Evolutionary conservation across 2,329 filamentous ascomycete genomes (phyloP), one percentile per base, ranked within the genome.

Genomic region (Mycosphaerella sp.): DNA sequence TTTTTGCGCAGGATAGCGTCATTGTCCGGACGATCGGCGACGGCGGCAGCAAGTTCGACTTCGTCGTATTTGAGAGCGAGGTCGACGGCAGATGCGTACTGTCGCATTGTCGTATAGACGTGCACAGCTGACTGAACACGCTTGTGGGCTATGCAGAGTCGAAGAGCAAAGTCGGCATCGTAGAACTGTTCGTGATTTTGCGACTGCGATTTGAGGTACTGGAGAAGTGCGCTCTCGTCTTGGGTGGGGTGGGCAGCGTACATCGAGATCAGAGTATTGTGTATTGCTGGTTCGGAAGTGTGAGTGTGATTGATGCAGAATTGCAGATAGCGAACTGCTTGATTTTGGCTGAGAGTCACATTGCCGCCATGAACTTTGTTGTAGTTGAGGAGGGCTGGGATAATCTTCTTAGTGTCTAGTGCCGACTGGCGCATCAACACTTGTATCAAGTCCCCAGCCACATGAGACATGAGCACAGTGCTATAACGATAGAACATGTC

Each of bases 401-500:
- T 96, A 43, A 98, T 80, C 60, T 86, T 89, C 51, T 89, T 84
- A 1, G 89, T 83, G 61, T 95, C 84, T 18, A 98, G 78, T 56
- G 89, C 87, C 4, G 82, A 77, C 65, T 97, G 91, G 32, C 93
- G 82, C 87, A 95, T 96, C 64, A 98, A 73, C 30, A 98, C 89
- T 60, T 98, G 91, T n/a, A 97, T 86, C 18, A 95, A 75, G 46
- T 95, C 90, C 5, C 85, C 79, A 0, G 91, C 82, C 3, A 84
- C 84, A 66, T 96, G 87, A 13, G 84, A 85, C 86, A 98, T 95
- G 42, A 98, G 79, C n/a, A 97, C 90, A 63, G 86, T 95, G 73
- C 89, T 93, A 69, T 97, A 96, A 57, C 88, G 86, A 74, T 97
- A 97, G 71, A 97, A 98, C 41, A 95, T 87, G 44, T 95, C 89